A percentile compares a stretch with the other conserved stretches of the same genome.
Evolutionary conservation across 208 protist species (phyloP).

Genomic region (Endotrypanum monterogeii): DNA sequence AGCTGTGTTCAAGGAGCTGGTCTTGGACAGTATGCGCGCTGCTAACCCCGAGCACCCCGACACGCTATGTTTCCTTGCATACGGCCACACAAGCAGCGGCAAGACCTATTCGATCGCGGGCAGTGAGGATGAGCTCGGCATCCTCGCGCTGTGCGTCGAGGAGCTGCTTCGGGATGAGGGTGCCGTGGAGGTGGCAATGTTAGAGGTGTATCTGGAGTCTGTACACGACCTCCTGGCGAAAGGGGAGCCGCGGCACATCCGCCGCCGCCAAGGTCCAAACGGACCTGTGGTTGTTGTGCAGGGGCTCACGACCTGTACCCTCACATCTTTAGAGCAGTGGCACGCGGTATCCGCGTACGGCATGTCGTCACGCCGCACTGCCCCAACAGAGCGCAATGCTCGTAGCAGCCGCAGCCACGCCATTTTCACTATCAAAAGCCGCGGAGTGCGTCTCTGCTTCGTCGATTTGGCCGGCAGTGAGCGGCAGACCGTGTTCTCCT

Average conservation of each 20-base stretch:
- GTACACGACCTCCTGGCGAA: constrained; percentile 82
- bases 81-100: constrained; percentile 89
- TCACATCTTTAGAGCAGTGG: constrained; percentile 76
- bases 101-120: constrained; percentile 90
- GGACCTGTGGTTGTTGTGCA: constrained; percentile 73
- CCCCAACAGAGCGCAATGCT: constrained; percentile 89
- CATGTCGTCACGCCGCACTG: constrained; percentile 78
- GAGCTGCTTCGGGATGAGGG: constrained; percentile 73
- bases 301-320: constrained; percentile 59
- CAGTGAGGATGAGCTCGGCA: constrained; percentile 55
- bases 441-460: constrained; percentile 76
- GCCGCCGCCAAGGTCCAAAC: constrained; percentile 25
- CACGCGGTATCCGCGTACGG: constrained; percentile 62
- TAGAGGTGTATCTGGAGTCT: constrained; percentile 86
- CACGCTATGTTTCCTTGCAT: constrained; percentile 87
- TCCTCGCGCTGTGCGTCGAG: constrained; percentile 70
- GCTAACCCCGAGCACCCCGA: constrained; percentile 60
- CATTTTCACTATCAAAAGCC: constrained; percentile 89
- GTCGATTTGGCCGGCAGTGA: constrained; percentile 91
- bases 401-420: constrained; percentile 93
- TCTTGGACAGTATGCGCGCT: constrained; percentile 52
- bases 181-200: constrained; percentile 82
- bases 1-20: constrained; percentile 67
- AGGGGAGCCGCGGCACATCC: constrained; percentile 59
- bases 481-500: constrained; percentile 81